Base-by-base conservation (phyloP, 1,284 basidiomycete species). In the Cystobasidium sp. region DNA sequence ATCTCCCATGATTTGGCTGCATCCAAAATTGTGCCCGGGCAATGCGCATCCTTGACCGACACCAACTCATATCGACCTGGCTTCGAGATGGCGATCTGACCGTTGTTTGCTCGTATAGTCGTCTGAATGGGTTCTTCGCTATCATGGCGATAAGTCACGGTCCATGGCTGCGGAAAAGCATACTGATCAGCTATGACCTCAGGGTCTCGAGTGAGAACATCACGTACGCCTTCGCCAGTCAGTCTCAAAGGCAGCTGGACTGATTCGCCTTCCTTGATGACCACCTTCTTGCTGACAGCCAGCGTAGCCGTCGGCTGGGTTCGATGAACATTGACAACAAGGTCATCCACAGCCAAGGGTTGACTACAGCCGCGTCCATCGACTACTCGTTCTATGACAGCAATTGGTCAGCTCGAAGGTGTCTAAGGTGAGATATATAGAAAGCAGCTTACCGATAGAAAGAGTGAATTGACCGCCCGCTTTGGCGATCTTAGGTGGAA, bases 301-400 rank as follows among this genome's bases (percentile, higher is more conserved):
- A 98, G 97, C 79, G 89, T 89, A 22, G 87, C 93, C 1, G 91
- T 95, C 2, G 96, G 93, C 88, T 91, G 90, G 16, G 90, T 86
- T 71, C 93, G 86, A 78, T 91, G 88, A n/a, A 98, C 92, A 78
- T 93, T 92, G 68, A 97, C 90, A n/a, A 89, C 87, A 64, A 97
- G 84, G 16, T 92, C 91, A 20, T 91, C 89, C 0, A 90, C 88
- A 22, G 88, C 87, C 31, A 98, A 83, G 20, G 88, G 82, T 52
- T 92, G 87, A 79, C 91, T 91, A 83, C 96, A 98, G 22, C 91
- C 91, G 79, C 93, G 93, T 1, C 88, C 88, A 83, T 98, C 96
- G 80, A 61, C 56, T 18, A 80, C 77, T 65, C 70, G 75, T 58
- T 77, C 78, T 75, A 44, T 20, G 43, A 14, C 24, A 18, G 44